These are phyloP conservation scores for Davidsoniella australis DNA, from an alignment of 2,329 filamentous ascomycete species.

Conservation along the genomic window DNA sequence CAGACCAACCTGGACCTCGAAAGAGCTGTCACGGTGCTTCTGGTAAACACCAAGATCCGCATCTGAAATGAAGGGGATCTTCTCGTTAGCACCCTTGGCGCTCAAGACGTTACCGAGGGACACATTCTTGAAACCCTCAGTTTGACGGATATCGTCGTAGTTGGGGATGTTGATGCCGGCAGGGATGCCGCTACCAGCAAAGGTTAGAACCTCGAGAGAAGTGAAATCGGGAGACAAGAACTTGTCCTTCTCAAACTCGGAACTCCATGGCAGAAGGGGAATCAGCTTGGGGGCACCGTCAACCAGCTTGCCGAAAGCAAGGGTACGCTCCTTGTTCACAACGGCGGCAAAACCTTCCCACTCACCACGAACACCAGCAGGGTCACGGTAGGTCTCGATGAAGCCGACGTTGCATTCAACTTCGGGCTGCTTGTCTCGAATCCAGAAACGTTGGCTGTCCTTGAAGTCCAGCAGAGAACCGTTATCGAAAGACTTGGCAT, in stretches of 20 bases:
- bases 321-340: slow-evolving; percentile 50
- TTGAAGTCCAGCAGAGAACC: slow-evolving; percentile 67
- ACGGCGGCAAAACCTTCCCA: slow-evolving; percentile 71
- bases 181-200: slow-evolving; percentile 46
- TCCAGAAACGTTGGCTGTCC: slow-evolving; percentile 66
- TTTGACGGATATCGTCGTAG: slow-evolving; percentile 64
- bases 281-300: slow-evolving; percentile 67
- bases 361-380: slow-evolving; percentile 62
- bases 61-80: slow-evolving; percentile 74
- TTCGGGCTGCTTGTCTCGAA: slow-evolving; percentile 63
- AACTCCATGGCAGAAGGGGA: slow-evolving; percentile 72
- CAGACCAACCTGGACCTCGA: slow-evolving; percentile 90
- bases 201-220: slow-evolving; percentile 77
- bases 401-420: slow-evolving; percentile 73
- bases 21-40: slow-evolving; percentile 70
- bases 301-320: slow-evolving; percentile 73
- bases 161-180: slow-evolving; percentile 54
- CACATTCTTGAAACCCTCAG: slow-evolving; percentile 80
- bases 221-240: slow-evolving; percentile 95
- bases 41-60: slow-evolving; percentile 63
- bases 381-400: slow-evolving; percentile 73
- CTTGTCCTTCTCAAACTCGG: slow-evolving; percentile 87
- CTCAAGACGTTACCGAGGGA: slow-evolving; percentile 84
- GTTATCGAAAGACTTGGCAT: slow-evolving; percentile 55
- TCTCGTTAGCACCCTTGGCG: slow-evolving; percentile 82